Conservation (phyloP, 2,329 filamentous ascomycete species). For the Myriosclerotinia scirpicola region DNA sequence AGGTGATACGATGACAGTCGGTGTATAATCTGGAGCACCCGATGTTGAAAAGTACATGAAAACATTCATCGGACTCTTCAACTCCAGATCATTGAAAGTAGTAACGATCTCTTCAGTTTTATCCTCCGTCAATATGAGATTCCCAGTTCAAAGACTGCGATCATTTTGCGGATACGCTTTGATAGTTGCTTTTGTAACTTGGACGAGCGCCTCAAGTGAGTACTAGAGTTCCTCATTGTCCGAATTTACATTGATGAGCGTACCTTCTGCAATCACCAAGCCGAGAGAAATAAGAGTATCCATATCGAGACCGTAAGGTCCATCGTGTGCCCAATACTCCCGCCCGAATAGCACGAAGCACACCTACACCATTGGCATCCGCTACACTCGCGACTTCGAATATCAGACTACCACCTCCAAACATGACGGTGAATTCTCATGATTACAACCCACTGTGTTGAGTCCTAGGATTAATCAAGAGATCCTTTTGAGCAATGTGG, state of each 20-base stretch:
- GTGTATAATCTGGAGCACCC: not conserved
- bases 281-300: not conserved
- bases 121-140: not conserved
- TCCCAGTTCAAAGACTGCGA: not conserved
- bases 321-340: not conserved
- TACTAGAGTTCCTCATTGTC: not conserved
- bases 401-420: not conserved
- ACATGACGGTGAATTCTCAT: not conserved
- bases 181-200: not conserved
- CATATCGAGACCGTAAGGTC: conserved; percentile 4
- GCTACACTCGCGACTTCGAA: not conserved
- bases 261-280: not conserved
- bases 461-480: not conserved
- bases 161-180: not conserved
- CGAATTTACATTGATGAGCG: not conserved
- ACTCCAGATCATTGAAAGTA: not conserved
- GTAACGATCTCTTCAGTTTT: not conserved
- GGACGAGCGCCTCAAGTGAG: not conserved
- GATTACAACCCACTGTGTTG: not conserved
- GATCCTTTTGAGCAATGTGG: not conserved
- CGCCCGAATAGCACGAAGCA: not conserved
- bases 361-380: not conserved
- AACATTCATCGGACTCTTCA: not conserved
- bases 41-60: not conserved
- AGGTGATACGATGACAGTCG: not conserved